Evolutionary conservation across 1,284 basidiomycete genomes (phyloP).

Genomic region (Boletus calvinii): DNA sequence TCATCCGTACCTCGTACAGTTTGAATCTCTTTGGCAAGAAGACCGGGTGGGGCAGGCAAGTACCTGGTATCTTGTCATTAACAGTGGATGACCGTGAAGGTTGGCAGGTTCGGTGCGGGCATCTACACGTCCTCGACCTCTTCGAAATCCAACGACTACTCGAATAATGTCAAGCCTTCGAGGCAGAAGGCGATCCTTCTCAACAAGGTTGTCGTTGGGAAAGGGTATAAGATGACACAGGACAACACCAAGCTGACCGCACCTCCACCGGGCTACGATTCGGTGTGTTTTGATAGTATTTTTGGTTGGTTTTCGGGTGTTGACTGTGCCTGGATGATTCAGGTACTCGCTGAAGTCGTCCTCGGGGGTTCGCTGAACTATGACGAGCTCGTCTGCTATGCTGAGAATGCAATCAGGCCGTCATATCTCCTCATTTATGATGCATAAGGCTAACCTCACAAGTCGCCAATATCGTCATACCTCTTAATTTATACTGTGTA

Average conservation of each 20-base stretch:
- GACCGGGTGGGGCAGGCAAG: constrained; percentile 62
- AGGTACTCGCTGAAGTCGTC: constrained; percentile 55
- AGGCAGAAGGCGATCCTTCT: constrained; percentile 58
- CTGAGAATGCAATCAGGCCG: constrained; percentile 62
- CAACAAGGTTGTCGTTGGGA: constrained; percentile 68
- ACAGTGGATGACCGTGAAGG: constrained; percentile 5
- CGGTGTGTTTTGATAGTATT: constrained; percentile 38
- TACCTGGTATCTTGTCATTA: background rate
- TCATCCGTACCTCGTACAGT: constrained; percentile 60
- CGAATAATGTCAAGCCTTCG: constrained; percentile 51
- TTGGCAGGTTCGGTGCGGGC: constrained; percentile 50
- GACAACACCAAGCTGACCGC: constrained; percentile 50
- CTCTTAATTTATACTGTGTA: constrained; percentile 9
- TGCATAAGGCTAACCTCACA: constrained; percentile 27
- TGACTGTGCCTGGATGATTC: constrained; percentile 6
- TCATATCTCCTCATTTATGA: constrained; percentile 65
- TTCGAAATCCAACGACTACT: constrained; percentile 69
- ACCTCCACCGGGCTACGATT: constrained; percentile 60
- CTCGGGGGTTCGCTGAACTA: constrained; percentile 60
- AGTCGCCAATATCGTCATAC: background rate
- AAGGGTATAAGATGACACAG: constrained; percentile 59
- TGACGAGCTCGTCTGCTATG: constrained; percentile 65
- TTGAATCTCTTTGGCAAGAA: constrained; percentile 59
- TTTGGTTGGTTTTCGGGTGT: background rate
- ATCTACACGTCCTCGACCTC: constrained; percentile 45